phyloP scores from a whole-genome alignment of 441 rosid species.

The Biscutella laevigata region DNA sequence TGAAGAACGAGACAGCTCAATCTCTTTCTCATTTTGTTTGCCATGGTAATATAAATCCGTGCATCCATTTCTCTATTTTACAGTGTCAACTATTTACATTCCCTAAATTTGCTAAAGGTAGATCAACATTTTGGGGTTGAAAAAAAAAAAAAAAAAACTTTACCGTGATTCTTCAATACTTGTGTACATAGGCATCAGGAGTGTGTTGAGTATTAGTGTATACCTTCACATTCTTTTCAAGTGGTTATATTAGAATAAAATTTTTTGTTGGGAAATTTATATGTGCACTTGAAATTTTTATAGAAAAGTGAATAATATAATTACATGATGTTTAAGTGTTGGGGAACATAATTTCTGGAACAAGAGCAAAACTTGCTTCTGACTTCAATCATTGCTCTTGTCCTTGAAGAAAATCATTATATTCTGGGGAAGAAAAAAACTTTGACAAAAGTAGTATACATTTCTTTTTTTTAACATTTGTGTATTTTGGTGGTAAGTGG shows the following conservation, averaged over 20 bases:
- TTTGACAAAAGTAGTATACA: conserved; percentile 15
- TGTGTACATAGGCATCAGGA: conserved; percentile 14
- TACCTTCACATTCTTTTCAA: background rate
- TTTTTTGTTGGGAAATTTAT: conserved; percentile 5
- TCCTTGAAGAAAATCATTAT: conserved; percentile 18
- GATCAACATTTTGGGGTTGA: conserved; percentile 9
- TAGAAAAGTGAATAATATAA: conserved; percentile 1
- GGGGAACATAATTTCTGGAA: conserved; percentile 28
- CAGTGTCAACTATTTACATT: conserved; percentile 1
- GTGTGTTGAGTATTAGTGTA: conserved; percentile 9
- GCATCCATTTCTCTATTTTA: conserved; percentile 16
- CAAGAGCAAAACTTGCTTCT: conserved; percentile 23
- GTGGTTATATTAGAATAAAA: conserved; percentile 14
- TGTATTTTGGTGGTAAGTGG: no score
- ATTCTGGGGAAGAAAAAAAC: conserved; percentile 4
- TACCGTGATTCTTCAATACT: background rate
- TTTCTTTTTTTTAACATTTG: background rate
- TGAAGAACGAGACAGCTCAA: conserved; percentile 12
- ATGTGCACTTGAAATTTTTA: conserved; percentile 8
- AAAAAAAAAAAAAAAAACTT: background rate
- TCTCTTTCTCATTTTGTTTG: conserved; percentile 7
- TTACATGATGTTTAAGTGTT: conserved; percentile 20
- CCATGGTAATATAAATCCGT: conserved; percentile 20
- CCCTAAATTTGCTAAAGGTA: conserved; percentile 8
- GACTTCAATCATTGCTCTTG: conserved; percentile 24